Base-by-base conservation (phyloP, 352 stramenopile genomes). In the Globisporangium cylindrosporum region DNA sequence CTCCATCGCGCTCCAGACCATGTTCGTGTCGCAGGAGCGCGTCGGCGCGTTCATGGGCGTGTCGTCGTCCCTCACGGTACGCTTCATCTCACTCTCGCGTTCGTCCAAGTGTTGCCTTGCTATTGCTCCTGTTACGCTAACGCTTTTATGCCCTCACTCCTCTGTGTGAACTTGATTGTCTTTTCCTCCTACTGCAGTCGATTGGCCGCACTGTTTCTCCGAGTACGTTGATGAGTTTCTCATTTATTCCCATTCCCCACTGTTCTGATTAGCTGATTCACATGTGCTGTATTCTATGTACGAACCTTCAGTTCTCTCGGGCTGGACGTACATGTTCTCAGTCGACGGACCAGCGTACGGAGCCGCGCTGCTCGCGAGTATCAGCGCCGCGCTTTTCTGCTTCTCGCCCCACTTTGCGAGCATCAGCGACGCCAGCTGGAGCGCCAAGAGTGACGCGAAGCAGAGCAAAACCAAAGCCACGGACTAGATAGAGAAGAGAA, bases 1-100 rank as follows among this genome's bases (percentile, higher is more conserved):
- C 60, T 92, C 84, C 7, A 80, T 92, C 49, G 84, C 80, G 4
- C 62, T 94, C 3, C 84, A 94, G 68, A 93, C 86, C 25, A 80
- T 81, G 27, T 79, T 91, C 32, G 82, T 94, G 24, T 71, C 84
- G 12, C 80, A 85, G 20, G 80, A 92, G 59, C 85, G 85, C 36
- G 73, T 92, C 18, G 86, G 86, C 3, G 78, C 84, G 8, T 92
- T 94, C 68, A 91, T 94, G 81, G 86, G 86, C 38, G 79, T 94
- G 25, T 92, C 86, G 0, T 90, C 85, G 3, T 93, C 84, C 5
- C 75, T 94, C 48, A 94, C 86, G 72, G 86, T 94, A 59, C 43
- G 65, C 5, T 29, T 29, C 12, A 62, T 64, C 4, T 41, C n/a
- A 27, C 49, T 20, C 49, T 43, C 12, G 12, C 36, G 18, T 56